phyloP scores from a whole-genome alignment of 257 asterid species.

The Solanum appendiculatum region DNA sequence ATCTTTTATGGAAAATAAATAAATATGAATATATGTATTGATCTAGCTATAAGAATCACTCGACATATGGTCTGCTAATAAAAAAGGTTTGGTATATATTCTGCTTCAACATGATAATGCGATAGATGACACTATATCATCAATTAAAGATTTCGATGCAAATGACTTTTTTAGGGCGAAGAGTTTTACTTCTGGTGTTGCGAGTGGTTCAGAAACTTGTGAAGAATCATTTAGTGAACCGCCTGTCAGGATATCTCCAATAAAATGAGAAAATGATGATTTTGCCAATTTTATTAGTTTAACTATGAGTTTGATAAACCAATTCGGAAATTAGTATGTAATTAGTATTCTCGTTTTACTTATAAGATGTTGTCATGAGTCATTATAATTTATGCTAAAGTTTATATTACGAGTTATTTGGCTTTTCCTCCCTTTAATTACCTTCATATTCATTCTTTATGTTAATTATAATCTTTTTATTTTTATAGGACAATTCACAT shows the following conservation, averaged over 20 bases:
- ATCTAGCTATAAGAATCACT: neutral
- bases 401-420: too few relatives aligned
- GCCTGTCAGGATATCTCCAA: neutral
- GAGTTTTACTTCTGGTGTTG: too few relatives aligned
- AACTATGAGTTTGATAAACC: neutral
- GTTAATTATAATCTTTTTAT: too few relatives aligned
- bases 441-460: too few relatives aligned
- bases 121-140: neutral
- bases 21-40: neutral
- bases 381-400: too few relatives aligned
- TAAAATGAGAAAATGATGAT: neutral
- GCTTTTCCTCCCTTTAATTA: too few relatives aligned
- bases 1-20: neutral
- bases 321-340: neutral
- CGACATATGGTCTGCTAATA: neutral
- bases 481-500: too few relatives aligned
- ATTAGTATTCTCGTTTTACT: too few relatives aligned
- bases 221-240: neutral
- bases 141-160: too few relatives aligned
- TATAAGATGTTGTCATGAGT: too few relatives aligned
- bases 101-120: neutral
- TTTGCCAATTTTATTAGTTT: too few relatives aligned
- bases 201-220: neutral
- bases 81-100: neutral
- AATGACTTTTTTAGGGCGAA: fast-evolving